A percentile compares a stretch with the other conserved stretches of the same genome.
phyloP scores from a whole-genome alignment of 2,329 filamentous ascomycete genomes.

The Colletotrichum neosansevieriae region DNA sequence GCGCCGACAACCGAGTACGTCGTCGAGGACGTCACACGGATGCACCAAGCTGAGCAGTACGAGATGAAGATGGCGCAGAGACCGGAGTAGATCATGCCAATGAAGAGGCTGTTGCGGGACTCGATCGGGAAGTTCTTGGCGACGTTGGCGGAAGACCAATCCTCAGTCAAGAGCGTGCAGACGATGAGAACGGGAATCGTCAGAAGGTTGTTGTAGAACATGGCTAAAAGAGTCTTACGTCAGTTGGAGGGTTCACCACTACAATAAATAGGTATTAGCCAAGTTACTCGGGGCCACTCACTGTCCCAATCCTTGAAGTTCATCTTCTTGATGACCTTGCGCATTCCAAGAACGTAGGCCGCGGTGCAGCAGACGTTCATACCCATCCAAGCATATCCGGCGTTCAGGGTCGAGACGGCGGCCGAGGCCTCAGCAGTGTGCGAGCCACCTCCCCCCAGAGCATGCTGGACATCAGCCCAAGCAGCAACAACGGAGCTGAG shows the following conservation, averaged over 20 bases:
- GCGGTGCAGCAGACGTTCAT: conserved; percentile 96
- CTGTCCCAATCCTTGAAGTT: conserved; percentile 99
- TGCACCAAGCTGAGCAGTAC: conserved; percentile 99
- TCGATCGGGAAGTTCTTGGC: conserved; percentile 88
- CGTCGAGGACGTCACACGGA: conserved; percentile 95
- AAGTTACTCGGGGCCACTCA: conserved; percentile 64
- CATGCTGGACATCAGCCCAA: conserved; percentile 96
- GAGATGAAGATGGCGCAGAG: conserved; percentile 96
- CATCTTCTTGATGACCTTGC: conserved; percentile 98
- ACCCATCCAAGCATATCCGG: conserved; percentile 98
- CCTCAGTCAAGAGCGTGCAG: conserved; percentile 85
- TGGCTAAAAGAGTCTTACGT: conserved; percentile 69
- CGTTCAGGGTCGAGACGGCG: conserved; percentile 89
- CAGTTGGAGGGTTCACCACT: conserved; percentile 43
- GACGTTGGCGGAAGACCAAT: conserved; percentile 91
- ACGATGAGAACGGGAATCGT: conserved; percentile 92
- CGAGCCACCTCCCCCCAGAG: conserved; percentile 68
- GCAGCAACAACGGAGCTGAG: conserved; percentile 93
- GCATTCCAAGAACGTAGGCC: conserved; percentile 90
- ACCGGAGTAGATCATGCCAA: conserved; percentile 94
- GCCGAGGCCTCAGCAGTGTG: conserved; percentile 72
- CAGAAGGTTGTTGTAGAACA: conserved; percentile 99
- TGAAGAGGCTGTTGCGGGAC: conserved; percentile 81
- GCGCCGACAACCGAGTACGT: conserved; percentile 99
- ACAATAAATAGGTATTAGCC: conserved; percentile 3